Conservation (phyloP, 257 asterid species). For the Solanum sejunctum region DNA sequence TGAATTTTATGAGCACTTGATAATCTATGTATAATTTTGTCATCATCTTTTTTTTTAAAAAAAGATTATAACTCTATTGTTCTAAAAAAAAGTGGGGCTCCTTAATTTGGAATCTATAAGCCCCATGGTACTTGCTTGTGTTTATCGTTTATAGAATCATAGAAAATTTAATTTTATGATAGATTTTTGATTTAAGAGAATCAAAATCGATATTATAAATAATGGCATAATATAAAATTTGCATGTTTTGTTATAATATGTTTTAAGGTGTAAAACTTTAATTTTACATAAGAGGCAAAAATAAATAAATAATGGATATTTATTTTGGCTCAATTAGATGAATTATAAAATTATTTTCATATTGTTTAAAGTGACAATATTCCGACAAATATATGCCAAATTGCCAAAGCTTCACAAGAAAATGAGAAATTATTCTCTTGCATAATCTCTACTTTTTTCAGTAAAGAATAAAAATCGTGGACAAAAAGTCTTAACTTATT, state of each 20-base stretch:
- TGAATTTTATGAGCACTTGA: not conserved
- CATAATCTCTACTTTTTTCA: not conserved
- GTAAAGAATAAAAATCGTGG: not conserved
- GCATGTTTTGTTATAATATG: not conserved
- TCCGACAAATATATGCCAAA: not conserved
- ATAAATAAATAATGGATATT: too few species aligned
- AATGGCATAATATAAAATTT: not conserved
- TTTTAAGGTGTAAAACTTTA: not conserved
- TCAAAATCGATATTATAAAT: not conserved
- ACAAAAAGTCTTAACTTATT: not conserved
- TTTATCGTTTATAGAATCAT: not conserved
- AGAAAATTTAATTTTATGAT: not conserved
- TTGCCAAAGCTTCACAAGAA: not conserved
- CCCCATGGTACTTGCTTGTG: not conserved
- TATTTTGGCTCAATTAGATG: not conserved
- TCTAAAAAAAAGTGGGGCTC: not conserved
- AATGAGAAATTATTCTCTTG: not conserved
- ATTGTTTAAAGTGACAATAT: not conserved
- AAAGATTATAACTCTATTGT: not conserved
- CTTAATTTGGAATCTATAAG: too few species aligned
- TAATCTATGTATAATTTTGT: not conserved
- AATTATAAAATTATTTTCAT: not conserved
- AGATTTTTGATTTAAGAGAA: accelerated
- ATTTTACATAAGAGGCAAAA: too few species aligned
- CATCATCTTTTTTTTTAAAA: not conserved